Base-by-base conservation (phyloP, 371 early-diverging fungal species). In the Mucor saturninus region DNA sequence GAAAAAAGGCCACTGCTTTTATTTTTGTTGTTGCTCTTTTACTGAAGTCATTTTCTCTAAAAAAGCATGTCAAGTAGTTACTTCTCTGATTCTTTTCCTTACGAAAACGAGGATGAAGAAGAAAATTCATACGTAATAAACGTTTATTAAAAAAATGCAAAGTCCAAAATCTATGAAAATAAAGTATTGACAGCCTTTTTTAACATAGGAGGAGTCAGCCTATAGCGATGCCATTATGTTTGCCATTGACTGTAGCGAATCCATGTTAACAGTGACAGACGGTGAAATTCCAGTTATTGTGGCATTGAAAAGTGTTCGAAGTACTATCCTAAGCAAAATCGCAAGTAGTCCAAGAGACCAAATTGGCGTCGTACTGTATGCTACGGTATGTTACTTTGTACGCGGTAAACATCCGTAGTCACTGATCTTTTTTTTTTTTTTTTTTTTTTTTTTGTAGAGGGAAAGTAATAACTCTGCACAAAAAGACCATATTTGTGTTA, bases 341-440 rank as follows among this genome's bases (percentile, higher is more conserved):
- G 77, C 88, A 60, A 76, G 76, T 48, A 77, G 75, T 61, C 81
- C 82, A 8, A 61, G 71, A 4, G 91, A 92, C 63, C 61, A 81
- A 21, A 68, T 89, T 2, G 91, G 90, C 29, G 67, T 92, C 15
- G 56, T 92, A 1, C 60, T 92, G 21, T 90, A 75, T 61, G 84
- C 85, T 62, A 87, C 89, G 42, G 91, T 91, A 74, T 67, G 75
- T 57, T 21, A 21, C 21, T 21, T 21, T 21, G 21, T 21, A 21
- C 21, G 21, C 21, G 21, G 21, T 21, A 21, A 21, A 43, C 11
- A 43, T 5, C n/a, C 13, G n/a, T 13, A 53, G 10, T 45, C 31
- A 31, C 11, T 43, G 31, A 51, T 0, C n/a, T 31, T 59, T 15
- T 38, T n/a, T 60, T 28, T 21, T 30, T n/a, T 60, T 28, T 21